Percentiles rank a stretch among this genome's conserved stretches.
Conservation (phyloP, 768 basidiomycete species). For the Lentinula guzmanii region DNA sequence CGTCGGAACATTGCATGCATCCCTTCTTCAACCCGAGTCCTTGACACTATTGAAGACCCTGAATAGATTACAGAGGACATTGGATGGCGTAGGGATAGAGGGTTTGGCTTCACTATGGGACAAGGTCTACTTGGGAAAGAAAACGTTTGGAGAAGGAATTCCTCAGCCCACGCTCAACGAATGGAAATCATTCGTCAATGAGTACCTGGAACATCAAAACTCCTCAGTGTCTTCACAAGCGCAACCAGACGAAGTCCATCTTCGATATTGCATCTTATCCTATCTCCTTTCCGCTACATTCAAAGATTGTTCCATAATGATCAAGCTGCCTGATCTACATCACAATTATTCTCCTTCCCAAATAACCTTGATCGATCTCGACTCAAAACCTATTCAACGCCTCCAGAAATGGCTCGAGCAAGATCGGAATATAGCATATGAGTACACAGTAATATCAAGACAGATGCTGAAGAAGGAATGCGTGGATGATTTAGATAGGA, state of each 20-base stretch:
- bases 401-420: constrained; percentile 67
- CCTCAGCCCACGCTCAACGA: constrained; percentile 57
- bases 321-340: constrained; percentile 16
- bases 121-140: constrained; percentile 14
- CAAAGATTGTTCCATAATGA: constrained; percentile 84
- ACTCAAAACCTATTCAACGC: constrained; percentile 65
- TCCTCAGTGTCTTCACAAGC: neutral
- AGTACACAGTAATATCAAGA: constrained; percentile 24
- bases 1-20: constrained; percentile 33
- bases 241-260: constrained; percentile 24
- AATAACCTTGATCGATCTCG: constrained; percentile 80
- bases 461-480: constrained; percentile 11
- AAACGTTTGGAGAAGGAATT: constrained; percentile 23
- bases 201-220: constrained; percentile 28
- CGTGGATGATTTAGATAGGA: constrained; percentile 9
- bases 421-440: constrained; percentile 59
- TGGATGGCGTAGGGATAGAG: constrained; percentile 85
- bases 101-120: constrained; percentile 53
- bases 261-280: constrained; percentile 63
- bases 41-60: constrained; percentile 48
- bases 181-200: constrained; percentile 58
- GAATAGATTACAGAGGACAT: constrained; percentile 58
- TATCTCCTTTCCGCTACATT: constrained; percentile 89
- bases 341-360: constrained; percentile 19
- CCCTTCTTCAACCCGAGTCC: constrained; percentile 35